These are phyloP conservation scores for Coffea eugenioides DNA, from an alignment of 257 asterid species.

Conservation along the genomic window DNA sequence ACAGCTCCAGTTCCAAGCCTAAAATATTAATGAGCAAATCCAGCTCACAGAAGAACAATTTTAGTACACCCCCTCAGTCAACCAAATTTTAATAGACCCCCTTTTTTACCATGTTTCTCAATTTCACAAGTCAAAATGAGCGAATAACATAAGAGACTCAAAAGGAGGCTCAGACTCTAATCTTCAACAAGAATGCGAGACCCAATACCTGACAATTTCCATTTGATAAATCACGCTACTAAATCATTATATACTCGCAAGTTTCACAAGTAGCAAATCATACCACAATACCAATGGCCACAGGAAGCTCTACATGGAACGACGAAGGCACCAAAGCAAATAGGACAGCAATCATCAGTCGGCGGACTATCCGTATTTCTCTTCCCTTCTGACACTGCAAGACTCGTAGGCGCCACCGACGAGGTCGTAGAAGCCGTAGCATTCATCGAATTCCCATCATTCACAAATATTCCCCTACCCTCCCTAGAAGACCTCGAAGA, in stretches of 20 bases:
- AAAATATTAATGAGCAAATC: too few relatives aligned
- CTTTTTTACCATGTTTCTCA: background rate
- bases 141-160: too few relatives aligned
- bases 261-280: background rate
- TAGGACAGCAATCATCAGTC: conserved; percentile 73
- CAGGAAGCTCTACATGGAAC: conserved; percentile 72
- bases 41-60: too few relatives aligned
- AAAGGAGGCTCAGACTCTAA: too few relatives aligned
- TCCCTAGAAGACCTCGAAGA: conserved; percentile 17
- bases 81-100: background rate
- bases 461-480: conserved; percentile 11
- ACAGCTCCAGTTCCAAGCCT: background rate
- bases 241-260: background rate
- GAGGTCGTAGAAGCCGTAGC: background rate
- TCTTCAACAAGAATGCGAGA: background rate
- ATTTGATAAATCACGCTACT: background rate
- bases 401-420: background rate
- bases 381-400: conserved; percentile 24
- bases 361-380: conserved; percentile 53
- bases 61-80: background rate
- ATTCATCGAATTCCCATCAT: conserved; percentile 4
- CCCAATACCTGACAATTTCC: background rate
- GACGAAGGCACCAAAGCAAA: conserved; percentile 53
- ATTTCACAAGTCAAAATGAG: background rate
- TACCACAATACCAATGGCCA: conserved; percentile 89